phyloP scores from a whole-genome alignment of 179 eudicot genomes.

The Camellia oleifera region DNA sequence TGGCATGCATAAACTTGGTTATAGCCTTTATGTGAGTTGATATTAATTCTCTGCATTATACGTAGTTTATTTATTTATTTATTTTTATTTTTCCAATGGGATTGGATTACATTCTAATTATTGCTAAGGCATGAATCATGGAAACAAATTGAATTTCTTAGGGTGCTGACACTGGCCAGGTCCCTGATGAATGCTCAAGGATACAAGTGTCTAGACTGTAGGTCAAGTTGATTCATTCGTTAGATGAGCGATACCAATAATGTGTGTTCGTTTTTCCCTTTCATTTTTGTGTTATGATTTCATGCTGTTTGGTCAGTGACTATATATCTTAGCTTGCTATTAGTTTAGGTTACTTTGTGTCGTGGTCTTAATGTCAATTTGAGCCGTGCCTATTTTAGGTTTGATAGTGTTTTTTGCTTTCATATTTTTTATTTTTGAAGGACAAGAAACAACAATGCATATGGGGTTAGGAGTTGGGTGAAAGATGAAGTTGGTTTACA shows the following conservation, averaged over 20 bases:
- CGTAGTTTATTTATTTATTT: background rate
- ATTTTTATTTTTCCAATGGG: background rate
- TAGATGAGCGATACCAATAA: background rate
- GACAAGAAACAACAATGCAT: background rate
- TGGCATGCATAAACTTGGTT: too few relatives aligned
- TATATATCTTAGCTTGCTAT: background rate
- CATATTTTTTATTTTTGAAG: too few relatives aligned
- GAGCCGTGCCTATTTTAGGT: background rate
- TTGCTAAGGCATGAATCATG: background rate
- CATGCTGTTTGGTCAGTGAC: background rate
- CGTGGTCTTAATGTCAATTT: background rate
- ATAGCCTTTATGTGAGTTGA: background rate
- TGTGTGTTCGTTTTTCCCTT: background rate
- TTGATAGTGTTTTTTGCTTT: background rate
- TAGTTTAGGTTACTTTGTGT: background rate
- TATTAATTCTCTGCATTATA: background rate
- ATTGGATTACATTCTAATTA: background rate
- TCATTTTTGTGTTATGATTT: background rate
- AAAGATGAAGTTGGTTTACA: too few relatives aligned
- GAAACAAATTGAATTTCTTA: constrained; percentile 6
- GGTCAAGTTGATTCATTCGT: background rate
- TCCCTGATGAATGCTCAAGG: background rate
- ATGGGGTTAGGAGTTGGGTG: background rate
- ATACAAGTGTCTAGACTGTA: background rate
- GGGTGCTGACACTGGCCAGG: background rate